Conservation (phyloP, 2,329 filamentous ascomycete species). For the Pyricularia grisea region DNA sequence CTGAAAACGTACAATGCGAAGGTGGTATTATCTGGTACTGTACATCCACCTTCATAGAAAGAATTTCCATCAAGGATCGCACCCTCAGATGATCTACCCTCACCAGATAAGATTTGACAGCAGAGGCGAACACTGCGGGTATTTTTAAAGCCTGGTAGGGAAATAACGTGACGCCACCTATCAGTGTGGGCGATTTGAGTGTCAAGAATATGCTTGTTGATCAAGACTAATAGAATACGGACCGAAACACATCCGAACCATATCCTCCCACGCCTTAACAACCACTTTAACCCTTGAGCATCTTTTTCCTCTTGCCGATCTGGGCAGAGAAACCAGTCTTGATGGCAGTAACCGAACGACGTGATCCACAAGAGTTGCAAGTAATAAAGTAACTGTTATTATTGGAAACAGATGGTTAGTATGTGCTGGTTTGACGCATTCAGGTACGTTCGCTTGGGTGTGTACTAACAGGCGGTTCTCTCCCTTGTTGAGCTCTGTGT, state of each 20-base stretch:
- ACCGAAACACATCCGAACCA: not conserved
- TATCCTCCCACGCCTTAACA: not conserved
- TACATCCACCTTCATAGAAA: no score
- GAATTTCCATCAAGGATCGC: no score
- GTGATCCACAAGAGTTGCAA: constrained; percentile 49
- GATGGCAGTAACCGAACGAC: constrained; percentile 91
- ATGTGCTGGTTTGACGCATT: no score
- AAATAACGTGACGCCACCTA: no score
- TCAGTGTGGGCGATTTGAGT: no score
- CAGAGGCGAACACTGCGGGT: no score
- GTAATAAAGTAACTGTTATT: constrained; percentile 67
- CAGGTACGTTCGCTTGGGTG: not conserved
- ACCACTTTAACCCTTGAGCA: constrained; percentile 56
- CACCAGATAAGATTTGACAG: no score
- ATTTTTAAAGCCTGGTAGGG: no score
- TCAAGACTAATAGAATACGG: constrained; percentile 23
- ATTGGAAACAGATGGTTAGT: not conserved
- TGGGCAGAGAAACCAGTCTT: constrained; percentile 99
- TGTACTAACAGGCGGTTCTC: constrained; percentile 75
- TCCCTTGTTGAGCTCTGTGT: constrained; percentile 95
- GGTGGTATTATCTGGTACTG: no score
- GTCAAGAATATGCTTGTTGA: no score
- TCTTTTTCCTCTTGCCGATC: constrained; percentile 96
- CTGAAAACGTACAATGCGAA: no score
- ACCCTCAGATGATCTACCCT: no score